phyloP scores from a whole-genome alignment of 495 filamentous ascomycete species.

The Aspergillus nidulans region DNA sequence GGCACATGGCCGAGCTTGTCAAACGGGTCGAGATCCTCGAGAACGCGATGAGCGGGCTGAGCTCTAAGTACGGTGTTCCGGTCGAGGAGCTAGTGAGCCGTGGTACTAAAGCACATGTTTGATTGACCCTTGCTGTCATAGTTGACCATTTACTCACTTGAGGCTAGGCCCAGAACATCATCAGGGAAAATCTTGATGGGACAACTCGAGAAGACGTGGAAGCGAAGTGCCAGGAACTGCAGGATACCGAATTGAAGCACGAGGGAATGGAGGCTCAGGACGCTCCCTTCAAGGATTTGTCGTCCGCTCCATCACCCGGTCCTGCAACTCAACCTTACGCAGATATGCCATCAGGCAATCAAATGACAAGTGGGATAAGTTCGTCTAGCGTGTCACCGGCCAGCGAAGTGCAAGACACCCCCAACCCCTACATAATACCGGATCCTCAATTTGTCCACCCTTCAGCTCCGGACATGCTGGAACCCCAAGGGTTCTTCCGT shows the following conservation, averaged over 20 bases:
- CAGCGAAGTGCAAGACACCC: not conserved
- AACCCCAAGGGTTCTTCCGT: not conserved
- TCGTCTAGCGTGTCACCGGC: too few relatives aligned
- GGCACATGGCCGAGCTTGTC: slow-evolving; percentile 46
- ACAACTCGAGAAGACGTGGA: not conserved
- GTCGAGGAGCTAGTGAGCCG: slow-evolving; percentile 38
- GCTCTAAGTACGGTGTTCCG: slow-evolving; percentile 34
- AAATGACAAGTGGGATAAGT: not conserved
- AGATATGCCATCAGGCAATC: not conserved
- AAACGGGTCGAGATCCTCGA: slow-evolving; percentile 48
- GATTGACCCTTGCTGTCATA: slow-evolving; percentile 2
- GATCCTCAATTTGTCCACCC: not conserved
- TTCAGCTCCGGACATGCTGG: not conserved
- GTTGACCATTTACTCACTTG: slow-evolving; percentile 2
- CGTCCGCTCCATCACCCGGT: not conserved
- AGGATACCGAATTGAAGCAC: not conserved
- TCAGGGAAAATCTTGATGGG: not conserved
- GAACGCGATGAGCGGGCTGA: slow-evolving; percentile 36
- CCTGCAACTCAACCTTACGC: not conserved
- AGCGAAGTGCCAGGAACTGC: not conserved
- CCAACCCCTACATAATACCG: not conserved
- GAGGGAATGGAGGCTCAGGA: not conserved
- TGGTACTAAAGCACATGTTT: slow-evolving; percentile 29
- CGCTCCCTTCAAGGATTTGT: not conserved
- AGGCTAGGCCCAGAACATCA: slow-evolving; percentile 21